Evolutionary conservation across 2,329 filamentous ascomycete species (phyloP), one percentile per base, ranked within the genome.

Genomic region (Pseudogymnoascus sp.): DNA sequence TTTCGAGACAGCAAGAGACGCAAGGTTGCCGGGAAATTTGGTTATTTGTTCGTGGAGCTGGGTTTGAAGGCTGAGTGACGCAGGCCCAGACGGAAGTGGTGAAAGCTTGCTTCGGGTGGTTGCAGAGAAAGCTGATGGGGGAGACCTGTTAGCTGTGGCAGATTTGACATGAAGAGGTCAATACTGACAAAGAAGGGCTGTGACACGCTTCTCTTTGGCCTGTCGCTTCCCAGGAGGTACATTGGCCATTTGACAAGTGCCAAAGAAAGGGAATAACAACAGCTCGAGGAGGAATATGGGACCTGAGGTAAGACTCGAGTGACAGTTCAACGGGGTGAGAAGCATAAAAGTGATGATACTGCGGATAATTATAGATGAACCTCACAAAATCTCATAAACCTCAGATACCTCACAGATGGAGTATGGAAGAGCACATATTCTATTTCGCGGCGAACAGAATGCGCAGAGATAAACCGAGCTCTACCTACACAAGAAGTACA

Each of bases 11-110:
- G 72, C 65, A 33, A 68, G 59, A 1, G 70, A 42, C 10, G 66
- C 68, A 1, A 74, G 65, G 8, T 69, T 71, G 21, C 67, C 73
- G 21, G 74, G 71, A 27, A 73, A 74, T 36, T 67, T 69, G 1
- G 63, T 62, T 40, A 78, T 73, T 8, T 75, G 74, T 6, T 72
- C 73, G 35, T 77, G 73, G 29, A 82, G 72, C 15, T 81, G 75
- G 1, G 69, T 62, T 31, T 74, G 70, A 0, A 82, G 70, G 2
- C 75, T 68, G 13, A 70, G 67, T 10, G 71, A 59, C 1, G 74
- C 65, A 9, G 58, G 21, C 15, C 21, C 33, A 12, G 37, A 15
- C 37, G 58, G 12, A 10, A 31, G 68, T 35, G 29, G 70, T 65
- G 35, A 64, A 60, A 42, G 68, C 67, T 61, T 71, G 64, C 39